These are phyloP conservation scores for Saitozyma sp. DNA, from an alignment of 768 basidiomycete species.

Conservation along the genomic window DNA sequence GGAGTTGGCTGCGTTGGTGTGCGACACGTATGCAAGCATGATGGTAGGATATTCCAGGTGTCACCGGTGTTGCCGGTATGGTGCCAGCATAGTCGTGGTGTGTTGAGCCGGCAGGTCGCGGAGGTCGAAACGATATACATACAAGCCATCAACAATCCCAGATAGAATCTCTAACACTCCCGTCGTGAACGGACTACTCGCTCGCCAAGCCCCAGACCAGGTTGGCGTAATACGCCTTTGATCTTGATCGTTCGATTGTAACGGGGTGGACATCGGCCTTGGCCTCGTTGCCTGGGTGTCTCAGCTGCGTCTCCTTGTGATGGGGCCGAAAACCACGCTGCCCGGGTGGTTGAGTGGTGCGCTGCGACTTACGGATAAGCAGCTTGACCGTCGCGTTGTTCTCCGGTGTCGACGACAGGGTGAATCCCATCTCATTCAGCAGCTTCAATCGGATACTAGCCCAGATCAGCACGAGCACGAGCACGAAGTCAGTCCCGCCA, in stretches of 20 bases:
- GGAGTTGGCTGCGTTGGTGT: too few relatives aligned
- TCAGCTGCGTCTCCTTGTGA: constrained; percentile 1
- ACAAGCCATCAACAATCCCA: too few relatives aligned
- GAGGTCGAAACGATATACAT: too few relatives aligned
- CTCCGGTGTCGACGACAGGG: constrained; percentile 21
- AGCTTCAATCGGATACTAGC: constrained; percentile 38
- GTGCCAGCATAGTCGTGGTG: too few relatives aligned
- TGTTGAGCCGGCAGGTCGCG: too few relatives aligned
- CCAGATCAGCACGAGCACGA: constrained; percentile 1
- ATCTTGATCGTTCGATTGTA: constrained; percentile 30
- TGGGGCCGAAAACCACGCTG: not conserved
- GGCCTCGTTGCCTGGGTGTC: constrained; percentile 35
- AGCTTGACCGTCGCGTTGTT: constrained; percentile 20
- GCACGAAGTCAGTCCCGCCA: not conserved
- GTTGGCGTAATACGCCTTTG: constrained; percentile 39
- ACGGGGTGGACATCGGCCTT: constrained; percentile 40
- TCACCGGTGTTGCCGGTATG: too few relatives aligned
- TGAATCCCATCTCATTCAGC: constrained; percentile 39
- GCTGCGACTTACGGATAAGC: constrained; percentile 34
- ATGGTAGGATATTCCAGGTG: too few relatives aligned
- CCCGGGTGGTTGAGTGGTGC: not conserved
- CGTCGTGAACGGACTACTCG: constrained; percentile 3
- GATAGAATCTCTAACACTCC: too few relatives aligned
- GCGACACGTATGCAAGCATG: too few relatives aligned
- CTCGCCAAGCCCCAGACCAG: constrained; percentile 36